Evolutionary conservation across 2,329 filamentous ascomycete genomes (phyloP), one percentile per base, ranked within the genome.

Genomic region (Leptodontidium sp.): DNA sequence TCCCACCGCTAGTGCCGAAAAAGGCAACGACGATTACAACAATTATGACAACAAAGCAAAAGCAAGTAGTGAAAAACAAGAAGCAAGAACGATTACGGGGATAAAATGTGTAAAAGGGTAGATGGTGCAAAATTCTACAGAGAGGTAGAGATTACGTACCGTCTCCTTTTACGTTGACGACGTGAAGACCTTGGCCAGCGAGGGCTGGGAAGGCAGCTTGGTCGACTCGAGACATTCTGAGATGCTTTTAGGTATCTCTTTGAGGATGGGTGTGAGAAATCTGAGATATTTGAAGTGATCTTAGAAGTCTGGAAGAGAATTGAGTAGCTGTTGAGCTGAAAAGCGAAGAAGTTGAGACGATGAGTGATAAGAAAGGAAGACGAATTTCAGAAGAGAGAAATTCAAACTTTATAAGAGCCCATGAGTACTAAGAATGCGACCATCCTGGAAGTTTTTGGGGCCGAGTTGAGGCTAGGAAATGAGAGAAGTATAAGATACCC

Each of bases 161-260:
- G 80, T 91, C 88, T 68, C 88, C 89, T 70, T 82, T 81, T 61
- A 87, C 90, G 49, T 86, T 81, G 66, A 84, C 80, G 68, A 86
- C 85, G 80, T 90, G 90, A 66, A 91, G 82, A 72, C 86, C 86
- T 74, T 86, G 80, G 69, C 82, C 81, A 63, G 82, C 81, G 69
- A 91, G 83, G 71, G 87, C 81, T 72, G 85, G 85, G 73, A 88
- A 88, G 77, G 87, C 85, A 71, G 82, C 45, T 8, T 24, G 43
- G n/a, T 14, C 17, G 24, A 2, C 6, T 61, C 38, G n/a, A 47
- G 38, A 17, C 55, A 43, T 29, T 3, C 15, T 53, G 50, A 12
- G 24, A 24, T n/a, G 45, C n/a, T 21, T 47, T 47, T 1, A 1
- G n/a, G 45, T 9, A 8, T 47, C 45, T 17, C 7, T 17, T 17